Evolutionary conservation across 805 yeast genomes (phyloP).

Genomic region (Teunomyces tritomae): DNA sequence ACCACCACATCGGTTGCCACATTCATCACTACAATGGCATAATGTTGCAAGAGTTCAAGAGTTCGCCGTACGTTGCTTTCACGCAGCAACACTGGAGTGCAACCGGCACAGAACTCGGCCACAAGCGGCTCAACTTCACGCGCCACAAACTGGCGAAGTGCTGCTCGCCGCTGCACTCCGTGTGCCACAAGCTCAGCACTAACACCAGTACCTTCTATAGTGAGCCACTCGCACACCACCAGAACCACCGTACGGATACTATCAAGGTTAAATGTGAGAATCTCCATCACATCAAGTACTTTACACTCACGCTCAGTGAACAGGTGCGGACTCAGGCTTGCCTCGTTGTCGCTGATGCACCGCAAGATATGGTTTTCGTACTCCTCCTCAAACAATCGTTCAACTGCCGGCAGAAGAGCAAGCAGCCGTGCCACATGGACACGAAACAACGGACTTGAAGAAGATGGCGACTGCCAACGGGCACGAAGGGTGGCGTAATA

Average conservation of each 20-base stretch:
- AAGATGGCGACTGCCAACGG: not conserved
- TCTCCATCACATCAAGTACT: conserved; percentile 15
- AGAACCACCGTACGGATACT: not conserved
- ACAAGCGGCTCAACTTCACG: not conserved
- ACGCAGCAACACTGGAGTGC: not conserved
- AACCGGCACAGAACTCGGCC: not conserved
- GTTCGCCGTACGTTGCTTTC: not conserved
- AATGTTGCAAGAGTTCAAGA: not conserved
- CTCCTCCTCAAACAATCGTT: not conserved
- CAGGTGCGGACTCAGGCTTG: conserved; percentile 10
- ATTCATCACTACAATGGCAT: not conserved
- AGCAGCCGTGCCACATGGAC: not conserved
- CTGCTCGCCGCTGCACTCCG: not conserved
- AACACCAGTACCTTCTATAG: not conserved
- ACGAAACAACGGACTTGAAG: not conserved
- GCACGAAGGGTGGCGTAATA: not conserved
- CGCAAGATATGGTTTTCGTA: conserved; percentile 16
- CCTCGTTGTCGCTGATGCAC: conserved; percentile 13
- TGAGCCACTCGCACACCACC: not conserved
- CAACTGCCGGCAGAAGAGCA: not conserved
- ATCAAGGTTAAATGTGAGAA: conserved; percentile 15
- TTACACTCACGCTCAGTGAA: conserved; percentile 15
- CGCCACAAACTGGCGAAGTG: not conserved
- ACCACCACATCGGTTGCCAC: not conserved
- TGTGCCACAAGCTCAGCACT: not conserved